Evolutionary conservation across 23 red algal species (phyloP).

Genomic region (Rhodosorus marinus): DNA sequence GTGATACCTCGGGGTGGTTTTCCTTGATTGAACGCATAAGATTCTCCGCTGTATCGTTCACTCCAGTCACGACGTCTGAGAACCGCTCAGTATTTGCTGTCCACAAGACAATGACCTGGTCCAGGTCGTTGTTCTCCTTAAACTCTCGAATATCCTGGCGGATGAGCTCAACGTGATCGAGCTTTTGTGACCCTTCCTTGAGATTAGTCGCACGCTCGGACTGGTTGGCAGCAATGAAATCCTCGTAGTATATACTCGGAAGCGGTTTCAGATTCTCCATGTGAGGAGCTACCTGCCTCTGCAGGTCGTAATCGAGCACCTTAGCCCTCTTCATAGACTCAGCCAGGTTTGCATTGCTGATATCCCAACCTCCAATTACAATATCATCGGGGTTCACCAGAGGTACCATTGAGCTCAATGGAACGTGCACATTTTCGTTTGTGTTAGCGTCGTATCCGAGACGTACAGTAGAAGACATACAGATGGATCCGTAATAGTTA

Average conservation of each 20-base stretch:
- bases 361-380: slow-evolving; percentile 91
- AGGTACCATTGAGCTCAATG: slow-evolving; percentile 57
- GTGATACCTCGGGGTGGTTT: slow-evolving; percentile 63
- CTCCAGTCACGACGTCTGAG: slow-evolving; percentile 42
- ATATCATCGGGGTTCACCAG: slow-evolving; percentile 90
- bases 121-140: slow-evolving; percentile 39
- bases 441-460: slow-evolving; percentile 13
- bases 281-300: slow-evolving; percentile 49
- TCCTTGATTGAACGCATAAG: slow-evolving; percentile 49
- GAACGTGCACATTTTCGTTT: slow-evolving; percentile 71
- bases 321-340: slow-evolving; percentile 56
- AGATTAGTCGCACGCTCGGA: slow-evolving; percentile 65
- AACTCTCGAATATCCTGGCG: slow-evolving; percentile 75
- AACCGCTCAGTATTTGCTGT: slow-evolving; percentile 97
- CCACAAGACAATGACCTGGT: slow-evolving; percentile 90
- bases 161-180: slow-evolving; percentile 50
- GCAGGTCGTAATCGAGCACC: slow-evolving; percentile 86
- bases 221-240: slow-evolving; percentile 97
- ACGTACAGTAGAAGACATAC: slow-evolving; percentile 70
- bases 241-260: slow-evolving; percentile 67
- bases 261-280: slow-evolving; percentile 41
- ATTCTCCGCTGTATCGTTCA: slow-evolving; percentile 82
- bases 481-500: slow-evolving; percentile 77
- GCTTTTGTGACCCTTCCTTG: slow-evolving; percentile 60
- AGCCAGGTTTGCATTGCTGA: slow-evolving; percentile 61